Percentiles rank a stretch among this genome's conserved stretches.
Conservation (phyloP, 805 yeast genomes). For the Blastobotrys mokoenaii region DNA sequence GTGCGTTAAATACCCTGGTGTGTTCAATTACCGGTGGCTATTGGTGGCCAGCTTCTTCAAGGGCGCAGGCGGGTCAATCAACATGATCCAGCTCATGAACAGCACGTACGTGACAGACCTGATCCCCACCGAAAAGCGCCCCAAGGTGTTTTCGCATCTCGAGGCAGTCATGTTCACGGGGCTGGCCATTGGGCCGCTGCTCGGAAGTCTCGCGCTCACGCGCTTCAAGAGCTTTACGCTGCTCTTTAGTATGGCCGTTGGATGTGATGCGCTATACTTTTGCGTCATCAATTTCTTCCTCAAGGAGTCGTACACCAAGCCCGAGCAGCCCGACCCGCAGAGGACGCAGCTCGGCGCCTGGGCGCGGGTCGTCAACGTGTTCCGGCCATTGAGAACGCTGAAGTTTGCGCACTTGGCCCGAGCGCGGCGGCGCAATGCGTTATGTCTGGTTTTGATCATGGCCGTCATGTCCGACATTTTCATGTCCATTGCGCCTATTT, state of each 20-base stretch:
- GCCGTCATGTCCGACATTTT: slow-evolving; percentile 13
- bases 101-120: slow-evolving; percentile 72
- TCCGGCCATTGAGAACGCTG: slow-evolving; percentile 20
- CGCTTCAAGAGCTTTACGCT: slow-evolving; percentile 7
- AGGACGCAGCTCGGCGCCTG: slow-evolving; percentile 7
- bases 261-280: slow-evolving; percentile 2
- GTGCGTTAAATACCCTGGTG: slow-evolving; percentile 15
- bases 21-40: slow-evolving; percentile 25
- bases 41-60: slow-evolving; percentile 39
- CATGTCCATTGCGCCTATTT: slow-evolving; percentile 14
- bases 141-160: slow-evolving; percentile 23
- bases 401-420: slow-evolving; percentile 13
- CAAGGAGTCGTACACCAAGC: slow-evolving; percentile 12
- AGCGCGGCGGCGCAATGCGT: slow-evolving; percentile 14
- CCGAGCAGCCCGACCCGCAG: slow-evolving; percentile 1
- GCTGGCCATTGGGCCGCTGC: slow-evolving; percentile 22
- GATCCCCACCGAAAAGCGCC: slow-evolving; percentile 50
- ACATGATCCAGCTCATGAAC: slow-evolving; percentile 46
- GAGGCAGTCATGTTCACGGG: slow-evolving; percentile 24
- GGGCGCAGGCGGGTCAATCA: slow-evolving; percentile 54
- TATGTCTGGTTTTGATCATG: slow-evolving; percentile 11
- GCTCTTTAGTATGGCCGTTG: slow-evolving; percentile 10
- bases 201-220: slow-evolving; percentile 18
- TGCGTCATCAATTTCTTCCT: slow-evolving; percentile 7
- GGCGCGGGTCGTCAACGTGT: slow-evolving; percentile 16